A percentile compares a stretch with the other conserved stretches of the same genome.
Conservation (phyloP, 345 rosid species). For the Eucalyptus camaldulensis region DNA sequence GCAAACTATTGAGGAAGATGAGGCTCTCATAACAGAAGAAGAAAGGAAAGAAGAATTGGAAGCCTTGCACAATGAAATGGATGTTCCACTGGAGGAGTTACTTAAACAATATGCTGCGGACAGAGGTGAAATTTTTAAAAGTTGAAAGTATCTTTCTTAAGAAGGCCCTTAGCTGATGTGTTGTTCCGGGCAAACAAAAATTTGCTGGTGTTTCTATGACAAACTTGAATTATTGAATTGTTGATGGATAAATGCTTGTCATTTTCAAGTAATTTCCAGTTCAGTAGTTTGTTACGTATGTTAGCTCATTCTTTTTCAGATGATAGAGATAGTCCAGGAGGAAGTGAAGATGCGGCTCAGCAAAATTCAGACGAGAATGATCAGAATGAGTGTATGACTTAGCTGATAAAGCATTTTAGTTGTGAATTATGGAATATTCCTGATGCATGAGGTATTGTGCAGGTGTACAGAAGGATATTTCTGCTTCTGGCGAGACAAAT, state of each 20-base stretch:
- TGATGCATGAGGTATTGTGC: conserved; percentile 4
- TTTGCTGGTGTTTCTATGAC: not conserved
- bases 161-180: not conserved
- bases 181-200: not conserved
- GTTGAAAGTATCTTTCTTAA: not conserved
- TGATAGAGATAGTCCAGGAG: conserved; percentile 34
- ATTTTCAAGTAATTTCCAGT: not conserved
- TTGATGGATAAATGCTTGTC: not conserved
- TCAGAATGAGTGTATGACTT: conserved; percentile 22
- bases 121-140: conserved; percentile 22
- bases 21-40: conserved; percentile 65
- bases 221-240: not conserved
- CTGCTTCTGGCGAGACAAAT: conserved; percentile 23
- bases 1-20: conserved; percentile 91
- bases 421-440: not conserved
- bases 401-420: not conserved
- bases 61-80: conserved; percentile 69
- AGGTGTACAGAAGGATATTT: conserved; percentile 27
- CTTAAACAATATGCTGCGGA: conserved; percentile 49
- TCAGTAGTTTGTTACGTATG: not conserved
- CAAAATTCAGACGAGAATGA: conserved; percentile 14
- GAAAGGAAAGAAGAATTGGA: conserved; percentile 92
- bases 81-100: conserved; percentile 83
- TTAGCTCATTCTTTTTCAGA: conserved; percentile 14
- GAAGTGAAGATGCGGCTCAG: conserved; percentile 15